Base-by-base conservation (phyloP, 192 early-diverging fungal genomes). In the Chytriomyces sp. region DNA sequence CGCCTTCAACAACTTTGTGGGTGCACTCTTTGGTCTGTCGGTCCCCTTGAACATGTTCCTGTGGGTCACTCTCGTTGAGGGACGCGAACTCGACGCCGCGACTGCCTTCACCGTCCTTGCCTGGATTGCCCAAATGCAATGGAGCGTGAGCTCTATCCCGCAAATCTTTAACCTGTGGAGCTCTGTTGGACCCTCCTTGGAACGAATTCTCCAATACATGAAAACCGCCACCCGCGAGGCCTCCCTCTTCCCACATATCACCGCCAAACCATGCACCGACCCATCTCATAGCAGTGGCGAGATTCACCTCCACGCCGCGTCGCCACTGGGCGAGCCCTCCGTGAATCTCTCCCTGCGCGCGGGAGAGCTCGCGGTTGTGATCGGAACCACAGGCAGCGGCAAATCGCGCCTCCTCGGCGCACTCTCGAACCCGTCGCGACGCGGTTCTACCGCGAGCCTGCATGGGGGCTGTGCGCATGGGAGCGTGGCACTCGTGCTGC, bases 401-500 rank as follows among this genome's bases (percentile, higher is more conserved):
- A 68, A 68, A 36, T 56, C 52, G 33, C 66, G 53, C n/a, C 52
- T 68, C 5, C 53, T 68, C 17, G 32, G 52, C 8, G 32, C 49
- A 28, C 25, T 68, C 22, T 25, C 34, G 49, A n/a, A 49, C 26
- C 66, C 49, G 5, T 12, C 19, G 56, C n/a, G 49, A n/a, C 30
- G 14, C 0, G 66, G 22, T 49, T 49, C 44, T 22, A 49, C 44
- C 14, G 14, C 44, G 22, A 14, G 17, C 14, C 22, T 22, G 14
- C 22, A 56, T 37, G 3, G 22, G 7, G 40, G 30, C 49, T 68
- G 66, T 36, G 49, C 40, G 30, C 81, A 88, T 90, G 91, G 91
- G 0, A 80, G 66, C 1, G 79, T 93, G n/a, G 88, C 85, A 12
- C 91, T 92, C 60, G 80, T 85, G 17, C 81, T 86, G 37, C 94